Base-by-base conservation (phyloP, 2,329 filamentous ascomycete species). In the Colletotrichum navitas region DNA sequence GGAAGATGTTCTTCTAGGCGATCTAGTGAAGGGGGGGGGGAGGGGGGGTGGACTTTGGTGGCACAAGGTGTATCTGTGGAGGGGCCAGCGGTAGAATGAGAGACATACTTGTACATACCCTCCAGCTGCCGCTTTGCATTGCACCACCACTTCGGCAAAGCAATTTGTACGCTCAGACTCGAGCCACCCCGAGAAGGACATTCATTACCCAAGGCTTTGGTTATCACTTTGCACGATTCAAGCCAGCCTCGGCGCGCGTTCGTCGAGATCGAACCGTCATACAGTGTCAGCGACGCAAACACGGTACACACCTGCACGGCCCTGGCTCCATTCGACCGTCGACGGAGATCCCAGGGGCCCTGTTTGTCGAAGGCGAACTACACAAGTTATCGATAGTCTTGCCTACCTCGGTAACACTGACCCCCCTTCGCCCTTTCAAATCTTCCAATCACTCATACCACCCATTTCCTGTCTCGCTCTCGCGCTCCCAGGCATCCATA, bases 401-500 rank as follows among this genome's bases (percentile, higher is more conserved):
- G n/a, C 36, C 59, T 51, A 63, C 60, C 60, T 63, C 60, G 60
- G 60, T 63, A 52, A 63, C 47, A 12, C 24, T 1, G n/a, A 51
- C 39, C 39, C 41, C 55, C n/a, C 32, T 18, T 12, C n/a, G n/a
- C 59, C 59, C 59, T 51, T 39, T 52, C 60, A 62, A 36, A 41
- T 21, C 60, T 26, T 39, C 24, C 24, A 52, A 41, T 52, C 41
- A 39, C 10, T 52, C 34, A 63, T 49, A 29, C 59, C 36, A 39
- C 14, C 59, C 26, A 39, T 14, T 7, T 6, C 7, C 16, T 14
- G 14, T 26, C 10, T 7, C 18, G 12, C 32, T 51, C 32, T n/a
- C 21, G 1, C 18, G 10, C 18, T 7, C 7, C 41, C 5, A 16
- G 10, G 12, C 32, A 10, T 29, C 12, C 21, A 3, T 21, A 39